Evolutionary conservation across 2,329 filamentous ascomycete genomes (phyloP).

Genomic region (Simplicillium sp.): DNA sequence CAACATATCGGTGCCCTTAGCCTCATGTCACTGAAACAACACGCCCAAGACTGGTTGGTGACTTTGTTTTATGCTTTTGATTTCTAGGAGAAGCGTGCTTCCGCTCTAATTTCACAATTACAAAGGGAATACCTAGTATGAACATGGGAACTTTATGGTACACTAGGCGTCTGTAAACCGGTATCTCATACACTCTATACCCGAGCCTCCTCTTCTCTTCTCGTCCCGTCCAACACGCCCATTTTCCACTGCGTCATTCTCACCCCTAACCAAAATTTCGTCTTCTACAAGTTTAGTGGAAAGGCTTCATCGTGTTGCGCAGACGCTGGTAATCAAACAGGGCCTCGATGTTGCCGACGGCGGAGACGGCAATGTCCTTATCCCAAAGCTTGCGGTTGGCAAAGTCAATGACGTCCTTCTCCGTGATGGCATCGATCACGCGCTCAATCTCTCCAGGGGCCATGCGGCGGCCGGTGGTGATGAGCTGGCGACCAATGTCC

Average conservation of each 20-base stretch:
- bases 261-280: conserved; percentile 11
- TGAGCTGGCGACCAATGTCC: conserved; percentile 96
- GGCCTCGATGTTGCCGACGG: conserved; percentile 88
- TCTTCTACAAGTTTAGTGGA: conserved; percentile 17
- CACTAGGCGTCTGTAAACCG: conserved; percentile 38
- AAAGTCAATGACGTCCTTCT: conserved; percentile 96
- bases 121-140: conserved; percentile 17
- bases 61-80: too few relatives aligned
- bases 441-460: conserved; percentile 90
- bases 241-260: conserved; percentile 12
- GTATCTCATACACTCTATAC: conserved; percentile 50
- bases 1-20: too few relatives aligned
- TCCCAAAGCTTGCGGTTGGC: conserved; percentile 95
- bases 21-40: too few relatives aligned
- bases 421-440: conserved; percentile 77
- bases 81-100: background rate
- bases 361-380: conserved; percentile 88
- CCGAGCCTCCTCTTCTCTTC: conserved; percentile 14
- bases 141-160: conserved; percentile 41
- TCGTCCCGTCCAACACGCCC: conserved; percentile 22
- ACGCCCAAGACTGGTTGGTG: too few relatives aligned
- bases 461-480: conserved; percentile 92
- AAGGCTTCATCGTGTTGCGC: conserved; percentile 77
- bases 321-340: conserved; percentile 69
- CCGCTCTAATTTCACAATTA: background rate